Base-by-base conservation (phyloP, 2,329 filamentous ascomycete species). In the Aphanocladium album region DNA sequence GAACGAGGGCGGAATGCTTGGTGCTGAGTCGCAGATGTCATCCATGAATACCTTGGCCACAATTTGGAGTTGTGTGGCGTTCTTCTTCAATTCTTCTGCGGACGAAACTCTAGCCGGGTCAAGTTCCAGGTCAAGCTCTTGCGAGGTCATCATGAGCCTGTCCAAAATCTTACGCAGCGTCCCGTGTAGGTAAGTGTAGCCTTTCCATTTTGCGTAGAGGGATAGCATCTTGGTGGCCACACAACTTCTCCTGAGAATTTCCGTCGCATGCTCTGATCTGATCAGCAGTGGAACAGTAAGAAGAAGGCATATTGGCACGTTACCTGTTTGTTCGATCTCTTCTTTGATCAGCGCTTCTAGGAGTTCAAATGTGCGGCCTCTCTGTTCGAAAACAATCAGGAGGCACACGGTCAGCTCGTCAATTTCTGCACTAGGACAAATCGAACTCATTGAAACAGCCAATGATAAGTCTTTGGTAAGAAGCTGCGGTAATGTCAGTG, bases 181-280 rank as follows among this genome's bases (percentile, higher is more conserved):
- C 16, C 78, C 76, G 65, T 83, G 84, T 39, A 89, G 78, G 67
- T 89, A 89, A 4, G 78, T 71, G 17, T 80, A 76, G 14, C 87
- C 87, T 72, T 89, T 89, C 87, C 87, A 89, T 67, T 87, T 89
- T 5, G 86, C 86, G 66, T 88, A 89, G 8, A 89, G 80, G 0
- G 87, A 88, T 2, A 89, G 77, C 81, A 89, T 87, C 69, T 89
- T 89, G 1, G 87, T 89, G n/a, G 85, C 84, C 1, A 89, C 86
- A 65, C 85, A 89, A 35, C 87, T 87, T 54, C 86, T 79, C n/a
- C 87, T 80, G 12, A 89, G 72, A 23, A 89, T 78, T 66, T 89
- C 87, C 1, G 86, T 81, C 67, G 89, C 87, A 58, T 86, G 89
- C 69, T 89, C 87, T 80, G 39, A 4, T 3, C 0, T 41, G 1